Base-by-base conservation (phyloP, 1,139 yeast genomes). In the Meyerozyma elateridarum region DNA sequence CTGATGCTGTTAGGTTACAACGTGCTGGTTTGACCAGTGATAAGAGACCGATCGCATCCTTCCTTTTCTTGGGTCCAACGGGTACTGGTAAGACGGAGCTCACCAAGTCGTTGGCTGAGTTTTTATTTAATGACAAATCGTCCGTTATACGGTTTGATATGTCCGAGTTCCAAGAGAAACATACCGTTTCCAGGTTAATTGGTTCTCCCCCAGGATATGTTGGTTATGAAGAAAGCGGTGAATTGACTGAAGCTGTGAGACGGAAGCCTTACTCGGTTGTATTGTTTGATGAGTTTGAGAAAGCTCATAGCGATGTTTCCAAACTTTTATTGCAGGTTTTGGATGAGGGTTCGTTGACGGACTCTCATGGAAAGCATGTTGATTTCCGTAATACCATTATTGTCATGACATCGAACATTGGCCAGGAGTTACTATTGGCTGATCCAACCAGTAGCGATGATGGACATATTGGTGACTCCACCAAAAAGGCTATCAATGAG, bases 141-240 rank as follows among this genome's bases (percentile, higher is more conserved):
- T 76, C 95, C 5, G 89, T 91, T 18, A 76, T 88, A 20, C 71
- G 97, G 45, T 89, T 91, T 54, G 98, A 91, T 56, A 91, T 91
- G 97, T 85, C 95, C 15, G 98, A 91, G 56, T 91, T 89, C 57
- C 97, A 89, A 60, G 98, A 91, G 53, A 84, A 85, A 54, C 96
- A 88, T 56, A 72, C 95, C 0, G 79, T 89, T 8, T 83, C 95
- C 25, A 73, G 96, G 43, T 71, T 91, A 39, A 87, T 91, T 46
- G 98, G 98, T 29, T 91, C 97, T 0, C 98, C 98, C 6, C 98
- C 98, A 11, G 96, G 97, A 7, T 91, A 91, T 54, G 96, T 91
- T 20, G 94, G 96, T 30, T 89, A 88, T 59, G 98, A 91, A 49
- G 93, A 84, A 45, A 84, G 88, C 51, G 98, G 98, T 33, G 97